phyloP scores from a whole-genome alignment of 2,329 filamentous ascomycete genomes.

The Elsinoe arachidis region DNA sequence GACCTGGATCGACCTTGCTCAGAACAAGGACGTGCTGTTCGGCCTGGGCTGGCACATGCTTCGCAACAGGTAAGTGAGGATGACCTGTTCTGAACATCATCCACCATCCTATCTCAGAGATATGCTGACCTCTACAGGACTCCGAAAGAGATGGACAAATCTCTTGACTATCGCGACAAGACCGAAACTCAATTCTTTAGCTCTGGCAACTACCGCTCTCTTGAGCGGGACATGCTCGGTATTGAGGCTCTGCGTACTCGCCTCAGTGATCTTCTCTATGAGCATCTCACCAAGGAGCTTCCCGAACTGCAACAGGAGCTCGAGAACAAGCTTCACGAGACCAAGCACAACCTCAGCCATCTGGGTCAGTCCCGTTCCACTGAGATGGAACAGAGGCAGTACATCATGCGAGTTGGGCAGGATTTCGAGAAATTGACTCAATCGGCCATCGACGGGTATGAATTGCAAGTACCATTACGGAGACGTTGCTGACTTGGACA shows the following conservation, averaged over 20 bases:
- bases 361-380: conserved; percentile 45
- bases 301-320: conserved; percentile 31
- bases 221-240: conserved; percentile 34
- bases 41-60: conserved; percentile 48
- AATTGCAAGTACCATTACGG: background rate
- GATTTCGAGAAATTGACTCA: conserved; percentile 23
- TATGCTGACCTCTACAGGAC: background rate
- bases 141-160: conserved; percentile 27
- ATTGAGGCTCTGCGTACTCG: conserved; percentile 40
- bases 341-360: conserved; percentile 29
- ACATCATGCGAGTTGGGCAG: conserved; percentile 37
- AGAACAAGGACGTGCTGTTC: conserved; percentile 33
- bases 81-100: too few relatives aligned
- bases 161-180: conserved; percentile 33
- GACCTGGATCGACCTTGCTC: conserved; percentile 32
- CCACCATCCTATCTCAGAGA: background rate
- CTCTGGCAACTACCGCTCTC: conserved; percentile 22
- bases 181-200: conserved; percentile 31
- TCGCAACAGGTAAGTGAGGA: conserved; percentile 33
- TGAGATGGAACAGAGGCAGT: conserved; percentile 39
- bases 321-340: conserved; percentile 22
- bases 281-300: conserved; percentile 30
- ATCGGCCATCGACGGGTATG: background rate
- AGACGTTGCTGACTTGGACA: background rate
- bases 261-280: conserved; percentile 43